Percentiles rank a stretch among this genome's conserved stretches.
These are phyloP conservation scores for Phoma sp. DNA, from an alignment of 2,329 filamentous ascomycete genomes.

Conservation along the genomic window DNA sequence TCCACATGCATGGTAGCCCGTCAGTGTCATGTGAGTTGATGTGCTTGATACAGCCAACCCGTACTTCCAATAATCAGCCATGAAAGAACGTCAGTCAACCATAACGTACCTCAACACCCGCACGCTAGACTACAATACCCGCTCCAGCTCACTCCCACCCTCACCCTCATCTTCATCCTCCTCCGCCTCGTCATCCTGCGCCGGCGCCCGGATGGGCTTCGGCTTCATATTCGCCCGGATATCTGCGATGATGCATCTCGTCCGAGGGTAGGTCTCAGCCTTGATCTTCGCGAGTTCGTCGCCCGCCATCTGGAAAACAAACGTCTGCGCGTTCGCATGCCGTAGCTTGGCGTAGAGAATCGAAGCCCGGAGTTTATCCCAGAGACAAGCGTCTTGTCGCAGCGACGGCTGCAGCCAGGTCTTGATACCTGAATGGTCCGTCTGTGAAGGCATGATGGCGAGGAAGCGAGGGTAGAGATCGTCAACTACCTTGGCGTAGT, in stretches of 20 bases:
- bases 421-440: conserved; percentile 18
- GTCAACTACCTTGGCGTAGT: conserved; percentile 23
- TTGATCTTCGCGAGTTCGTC: conserved; percentile 51
- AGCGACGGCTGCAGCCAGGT: conserved; percentile 24
- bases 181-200: conserved; percentile 11
- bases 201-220: conserved; percentile 33
- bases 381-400: conserved; percentile 31
- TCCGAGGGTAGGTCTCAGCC: conserved; percentile 15
- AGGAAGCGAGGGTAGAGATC: conserved; percentile 29
- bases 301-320: conserved; percentile 53
- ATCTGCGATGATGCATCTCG: conserved; percentile 21
- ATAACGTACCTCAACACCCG: no score
- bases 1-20: no score
- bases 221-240: conserved; percentile 45
- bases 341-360: conserved; percentile 40
- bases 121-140: background rate
- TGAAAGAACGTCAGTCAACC: no score
- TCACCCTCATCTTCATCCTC: conserved; percentile 2
- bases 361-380: conserved; percentile 58
- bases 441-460: conserved; percentile 27
- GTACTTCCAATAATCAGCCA: no score
- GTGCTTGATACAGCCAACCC: no score
- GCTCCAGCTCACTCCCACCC: background rate
- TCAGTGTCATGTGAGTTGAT: no score
- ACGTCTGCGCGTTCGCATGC: conserved; percentile 6